Base-by-base conservation (phyloP, 495 filamentous ascomycete species). In the Daldinia decipiens region DNA sequence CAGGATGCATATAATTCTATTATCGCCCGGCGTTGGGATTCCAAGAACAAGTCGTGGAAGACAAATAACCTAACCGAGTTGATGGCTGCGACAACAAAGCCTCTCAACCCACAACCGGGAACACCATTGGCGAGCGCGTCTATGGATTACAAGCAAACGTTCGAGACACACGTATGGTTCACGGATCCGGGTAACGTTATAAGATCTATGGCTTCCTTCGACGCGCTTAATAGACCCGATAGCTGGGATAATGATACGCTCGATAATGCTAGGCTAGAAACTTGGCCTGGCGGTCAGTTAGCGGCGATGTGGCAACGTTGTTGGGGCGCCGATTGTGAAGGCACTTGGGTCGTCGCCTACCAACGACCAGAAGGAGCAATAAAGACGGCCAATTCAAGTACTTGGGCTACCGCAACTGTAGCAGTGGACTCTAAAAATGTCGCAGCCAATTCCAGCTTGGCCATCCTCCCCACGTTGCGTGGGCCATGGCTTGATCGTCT, bases 1-100 rank as follows among this genome's bases (percentile, higher is more conserved):
- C 72, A 74, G 57, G 72, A 74, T 34, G 43, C 21, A 9, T 72
- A 71, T 59, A 72, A 74, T 27, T 45, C 64, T 32, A 66, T 74
- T 32, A 66, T 74, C 34, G 72, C 65, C 1, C 55, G 68, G n/a
- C 68, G 72, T 3, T 74, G 72, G 72, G 65, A 71, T 12, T 71
- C 72, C 4, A 31, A 62, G 11, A 65, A 62, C 36, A 68, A 68
- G 5, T 45, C 64, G 17, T 74, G 72, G 72, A 66, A 39, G 64
- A 74, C 72, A 36, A 66, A 72, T 57, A 74, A 74, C 32, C 31
- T 74, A 19, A 72, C 72, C 15, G 31, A 65, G 47, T 13, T 68
- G 50, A 71, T 74, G 68, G 60, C 65, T 0, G 64, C 60, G 38
- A 74, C 72, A 12, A 71, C 62, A 27, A 65, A 54, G 8, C 72